phyloP scores from a whole-genome alignment of 1,284 basidiomycete genomes.

The Schizopora paradoxa region DNA sequence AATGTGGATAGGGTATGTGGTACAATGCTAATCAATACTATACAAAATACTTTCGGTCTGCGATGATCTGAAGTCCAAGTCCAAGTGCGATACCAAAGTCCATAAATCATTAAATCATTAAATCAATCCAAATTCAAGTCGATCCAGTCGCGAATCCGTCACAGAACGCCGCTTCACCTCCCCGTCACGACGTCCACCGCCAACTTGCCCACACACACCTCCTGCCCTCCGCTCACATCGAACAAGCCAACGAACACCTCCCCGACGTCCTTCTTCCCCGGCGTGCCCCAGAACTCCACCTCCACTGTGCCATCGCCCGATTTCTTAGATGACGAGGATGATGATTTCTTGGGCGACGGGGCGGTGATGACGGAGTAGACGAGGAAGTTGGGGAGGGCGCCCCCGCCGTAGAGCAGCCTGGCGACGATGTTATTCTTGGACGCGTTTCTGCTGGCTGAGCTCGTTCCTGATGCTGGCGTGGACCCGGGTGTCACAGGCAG shows the following conservation, averaged over 20 bases:
- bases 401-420: conserved; percentile 45
- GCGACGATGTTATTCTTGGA: conserved; percentile 35
- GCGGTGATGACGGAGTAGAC: conserved; percentile 38
- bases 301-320: conserved; percentile 30
- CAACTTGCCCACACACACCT: conserved; percentile 49
- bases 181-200: conserved; percentile 54
- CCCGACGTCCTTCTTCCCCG: conserved; percentile 46
- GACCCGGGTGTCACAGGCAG: too few relatives aligned
- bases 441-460: conserved; percentile 17
- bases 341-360: neutral
- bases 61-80: too few relatives aligned
- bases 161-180: too few relatives aligned
- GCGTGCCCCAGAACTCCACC: conserved; percentile 55
- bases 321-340: conserved; percentile 20
- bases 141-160: too few relatives aligned
- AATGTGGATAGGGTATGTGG: too few relatives aligned
- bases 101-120: too few relatives aligned
- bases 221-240: conserved; percentile 16
- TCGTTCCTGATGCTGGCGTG: neutral
- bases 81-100: too few relatives aligned
- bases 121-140: too few relatives aligned
- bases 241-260: conserved; percentile 55
- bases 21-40: too few relatives aligned
- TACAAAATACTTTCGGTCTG: too few relatives aligned
- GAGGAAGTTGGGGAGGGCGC: conserved; percentile 49